Evolutionary conservation across 257 asterid genomes (phyloP).

Genomic region (Solanum pinnatisectum): DNA sequence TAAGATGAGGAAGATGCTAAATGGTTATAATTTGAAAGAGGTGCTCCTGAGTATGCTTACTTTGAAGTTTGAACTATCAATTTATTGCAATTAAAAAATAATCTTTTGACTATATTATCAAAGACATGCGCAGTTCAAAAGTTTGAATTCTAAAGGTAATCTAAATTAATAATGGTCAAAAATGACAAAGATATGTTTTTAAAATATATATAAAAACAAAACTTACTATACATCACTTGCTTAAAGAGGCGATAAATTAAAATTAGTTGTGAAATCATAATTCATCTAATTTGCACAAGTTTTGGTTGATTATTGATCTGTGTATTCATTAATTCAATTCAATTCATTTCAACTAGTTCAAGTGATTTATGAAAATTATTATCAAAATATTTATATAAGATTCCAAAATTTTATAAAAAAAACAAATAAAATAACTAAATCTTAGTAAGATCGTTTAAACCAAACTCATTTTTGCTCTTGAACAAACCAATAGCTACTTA

Average conservation of each 20-base stretch:
- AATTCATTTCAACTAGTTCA: too few species aligned
- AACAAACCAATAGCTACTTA: too few species aligned
- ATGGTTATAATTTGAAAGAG: neutral
- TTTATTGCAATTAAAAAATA: neutral
- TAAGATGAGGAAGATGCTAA: neutral
- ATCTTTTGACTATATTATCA: neutral
- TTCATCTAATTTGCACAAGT: too few species aligned
- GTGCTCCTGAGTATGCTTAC: neutral
- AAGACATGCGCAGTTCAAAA: neutral
- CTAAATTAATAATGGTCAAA: neutral
- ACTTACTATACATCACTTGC: neutral
- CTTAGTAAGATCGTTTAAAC: neutral
- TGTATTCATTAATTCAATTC: too few species aligned
- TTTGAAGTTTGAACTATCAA: neutral
- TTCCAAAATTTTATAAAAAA: too few species aligned
- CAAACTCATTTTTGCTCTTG: too few species aligned
- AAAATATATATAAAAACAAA: neutral
- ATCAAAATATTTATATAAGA: neutral
- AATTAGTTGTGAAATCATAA: too few species aligned
- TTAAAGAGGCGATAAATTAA: too few species aligned
- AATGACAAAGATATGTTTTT: neutral
- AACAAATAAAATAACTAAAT: too few species aligned
- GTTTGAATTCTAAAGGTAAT: neutral
- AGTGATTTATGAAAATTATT: too few species aligned
- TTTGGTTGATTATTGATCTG: too few species aligned